Evolutionary conservation across 2,329 filamentous ascomycete genomes (phyloP).

Genomic region (Diplodia corticola): DNA sequence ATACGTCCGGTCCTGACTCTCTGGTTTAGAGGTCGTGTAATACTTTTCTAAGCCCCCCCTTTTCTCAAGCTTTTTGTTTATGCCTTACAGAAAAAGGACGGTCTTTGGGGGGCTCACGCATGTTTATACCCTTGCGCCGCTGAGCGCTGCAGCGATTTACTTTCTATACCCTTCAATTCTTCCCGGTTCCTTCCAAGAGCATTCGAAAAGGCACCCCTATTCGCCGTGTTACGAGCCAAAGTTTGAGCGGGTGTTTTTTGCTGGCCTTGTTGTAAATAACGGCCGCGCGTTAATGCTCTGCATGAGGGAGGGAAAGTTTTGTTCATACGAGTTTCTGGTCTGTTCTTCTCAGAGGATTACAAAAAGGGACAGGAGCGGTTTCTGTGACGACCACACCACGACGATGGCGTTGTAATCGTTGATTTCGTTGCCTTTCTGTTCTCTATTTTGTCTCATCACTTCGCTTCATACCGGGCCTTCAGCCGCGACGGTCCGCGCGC

Average conservation of each 20-base stretch:
- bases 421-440: not conserved
- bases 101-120: constrained; percentile 16
- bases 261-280: constrained; percentile 12
- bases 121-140: constrained; percentile 21
- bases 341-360: not conserved
- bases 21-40: constrained; percentile 17
- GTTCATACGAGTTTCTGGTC: constrained; percentile 9
- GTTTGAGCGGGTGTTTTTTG: not conserved
- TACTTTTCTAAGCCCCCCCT: constrained; percentile 10
- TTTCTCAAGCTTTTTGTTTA: constrained; percentile 6
- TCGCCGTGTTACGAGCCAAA: constrained; percentile 5
- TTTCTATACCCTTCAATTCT: constrained; percentile 1
- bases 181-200: constrained; percentile 6
- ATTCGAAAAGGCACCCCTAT: constrained; percentile 9
- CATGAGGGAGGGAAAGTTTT: constrained; percentile 1
- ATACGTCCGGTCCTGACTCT: constrained; percentile 19
- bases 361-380: constrained; percentile 8
- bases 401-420: constrained; percentile 7
- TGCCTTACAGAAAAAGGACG: constrained; percentile 14
- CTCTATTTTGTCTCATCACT: not conserved
- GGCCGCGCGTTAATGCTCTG: constrained; percentile 14
- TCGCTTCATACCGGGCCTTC: not conserved
- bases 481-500: not conserved
- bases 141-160: constrained; percentile 12
- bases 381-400: constrained; percentile 6